phyloP scores from a whole-genome alignment of 192 early-diverging fungal species.

The Coemansia sp. region DNA sequence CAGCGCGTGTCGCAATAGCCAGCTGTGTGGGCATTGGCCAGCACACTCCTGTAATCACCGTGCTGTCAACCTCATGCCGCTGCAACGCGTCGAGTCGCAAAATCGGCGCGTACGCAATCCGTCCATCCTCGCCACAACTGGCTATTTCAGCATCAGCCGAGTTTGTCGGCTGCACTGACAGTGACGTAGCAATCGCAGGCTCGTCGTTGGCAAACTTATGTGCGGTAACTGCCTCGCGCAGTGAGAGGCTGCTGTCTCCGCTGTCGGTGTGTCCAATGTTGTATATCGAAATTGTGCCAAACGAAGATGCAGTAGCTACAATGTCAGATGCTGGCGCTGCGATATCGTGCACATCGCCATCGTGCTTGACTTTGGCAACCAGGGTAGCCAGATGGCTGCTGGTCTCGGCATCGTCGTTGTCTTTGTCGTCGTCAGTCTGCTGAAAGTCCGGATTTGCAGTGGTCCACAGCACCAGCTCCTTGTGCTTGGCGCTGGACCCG shows the following conservation, averaged over 20 bases:
- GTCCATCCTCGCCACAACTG: conserved; percentile 53
- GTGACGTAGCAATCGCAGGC: conserved; percentile 28
- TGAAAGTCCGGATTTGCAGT: conserved; percentile 44
- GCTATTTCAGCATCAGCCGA: conserved; percentile 32
- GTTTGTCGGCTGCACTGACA: conserved; percentile 30
- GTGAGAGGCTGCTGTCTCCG: neutral
- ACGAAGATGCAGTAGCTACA: conserved; percentile 43
- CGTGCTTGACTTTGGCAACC: conserved; percentile 20
- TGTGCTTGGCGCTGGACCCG: conserved; percentile 37
- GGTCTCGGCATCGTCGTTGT: neutral
- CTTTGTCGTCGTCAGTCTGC: neutral
- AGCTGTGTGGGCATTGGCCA: conserved; percentile 49
- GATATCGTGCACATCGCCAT: conserved; percentile 38
- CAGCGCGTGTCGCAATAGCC: conserved; percentile 38
- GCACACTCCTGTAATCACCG: conserved; percentile 41
- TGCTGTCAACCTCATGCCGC: conserved; percentile 39
- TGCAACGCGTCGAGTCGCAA: conserved; percentile 32
- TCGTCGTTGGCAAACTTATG: conserved; percentile 37
- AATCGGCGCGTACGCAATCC: conserved; percentile 18
- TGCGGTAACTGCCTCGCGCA: conserved; percentile 34
- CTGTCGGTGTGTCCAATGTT: conserved; percentile 3
- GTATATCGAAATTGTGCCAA: conserved; percentile 42
- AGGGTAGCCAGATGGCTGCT: conserved; percentile 16
- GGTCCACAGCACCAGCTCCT: conserved; percentile 53
- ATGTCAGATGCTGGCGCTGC: conserved; percentile 9